Base-by-base conservation (phyloP, 148 eudicot species). In the Vaccinium corymbosum region DNA sequence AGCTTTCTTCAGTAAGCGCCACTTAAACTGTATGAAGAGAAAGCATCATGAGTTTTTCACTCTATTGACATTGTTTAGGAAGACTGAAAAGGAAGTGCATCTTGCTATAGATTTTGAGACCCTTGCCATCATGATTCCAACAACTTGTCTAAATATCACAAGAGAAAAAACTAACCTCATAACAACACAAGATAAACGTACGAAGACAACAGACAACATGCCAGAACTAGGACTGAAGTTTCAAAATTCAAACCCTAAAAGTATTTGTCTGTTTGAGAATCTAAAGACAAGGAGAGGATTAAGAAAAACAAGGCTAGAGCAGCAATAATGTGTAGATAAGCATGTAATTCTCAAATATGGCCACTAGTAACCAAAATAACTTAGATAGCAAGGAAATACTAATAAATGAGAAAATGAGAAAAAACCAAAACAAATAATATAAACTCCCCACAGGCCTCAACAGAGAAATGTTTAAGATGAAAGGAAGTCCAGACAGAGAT, bases 1-100 rank as follows among this genome's bases (percentile, higher is more conserved):
- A 78, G 98, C 98, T 89, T 94, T 94, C 93, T 94, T 96, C 80
- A 79, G 82, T 83, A 96, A 84, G 70, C 88, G 84, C 98, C 98
- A 96, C 88, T 91, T 94, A 88, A 96, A 94, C 99, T 96, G 91
- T 85, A 13, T 80, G 52, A 79, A 76, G 42, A 82, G 51, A 80
- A 80, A 9, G 29, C 46, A 53, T 14, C 8, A 70, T 32, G 11
- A 84, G 7, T 27, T 0, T 46, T 66, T 81, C 78, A 46, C 9
- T 17, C 29, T 51, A 61, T 25, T 48, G 20, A 66, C 22, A 50
- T 81, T 48, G 55, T 25, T 42, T 49, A 64, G 66, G 29, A 14
- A 4, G 83, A 53, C 61, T 80, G 64, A 62, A 81, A 62, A 64
- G 57, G 55, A 81, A 66, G 51, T 25, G 42, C 12, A 66, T 49